Evolutionary conservation across 2,329 filamentous ascomycete genomes (phyloP).

Genomic region (Westerdykella sp.): DNA sequence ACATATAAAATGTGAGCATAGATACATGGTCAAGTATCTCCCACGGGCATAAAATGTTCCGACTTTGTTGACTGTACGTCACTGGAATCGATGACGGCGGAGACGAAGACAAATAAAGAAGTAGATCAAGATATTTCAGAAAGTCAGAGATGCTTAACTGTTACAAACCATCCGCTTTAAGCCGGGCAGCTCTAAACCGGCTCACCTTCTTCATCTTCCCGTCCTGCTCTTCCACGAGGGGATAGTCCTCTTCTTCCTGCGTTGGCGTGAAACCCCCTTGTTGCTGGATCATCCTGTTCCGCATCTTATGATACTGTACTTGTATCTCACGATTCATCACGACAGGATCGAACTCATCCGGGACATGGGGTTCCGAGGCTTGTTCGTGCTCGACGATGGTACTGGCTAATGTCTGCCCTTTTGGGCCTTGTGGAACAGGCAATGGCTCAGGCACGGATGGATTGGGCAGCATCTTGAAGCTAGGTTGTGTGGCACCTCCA

Average conservation of each 20-base stretch:
- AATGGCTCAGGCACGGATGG: constrained; percentile 20
- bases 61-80: neutral
- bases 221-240: constrained; percentile 62
- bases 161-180: constrained; percentile 38
- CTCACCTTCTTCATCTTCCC: constrained; percentile 57
- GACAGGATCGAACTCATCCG: constrained; percentile 57
- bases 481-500: constrained; percentile 13
- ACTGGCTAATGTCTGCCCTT: constrained; percentile 52
- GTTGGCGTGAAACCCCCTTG: constrained; percentile 71
- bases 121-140: neutral
- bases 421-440: constrained; percentile 36
- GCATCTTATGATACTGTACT: constrained; percentile 73
- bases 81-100: neutral
- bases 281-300: constrained; percentile 75
- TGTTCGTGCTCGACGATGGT: constrained; percentile 49
- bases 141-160: neutral
- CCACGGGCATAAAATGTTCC: constrained; percentile 37
- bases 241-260: constrained; percentile 59
- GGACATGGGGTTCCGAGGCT: constrained; percentile 33
- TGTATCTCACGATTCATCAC: constrained; percentile 72
- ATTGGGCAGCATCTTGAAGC: constrained; percentile 12
- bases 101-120: neutral
- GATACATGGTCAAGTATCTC: constrained; percentile 32
- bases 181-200: constrained; percentile 65
- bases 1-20: constrained; percentile 34